Evolutionary conservation across 495 filamentous ascomycete genomes (phyloP), one percentile per base, ranked within the genome.

Genomic region (Halenospora varia): DNA sequence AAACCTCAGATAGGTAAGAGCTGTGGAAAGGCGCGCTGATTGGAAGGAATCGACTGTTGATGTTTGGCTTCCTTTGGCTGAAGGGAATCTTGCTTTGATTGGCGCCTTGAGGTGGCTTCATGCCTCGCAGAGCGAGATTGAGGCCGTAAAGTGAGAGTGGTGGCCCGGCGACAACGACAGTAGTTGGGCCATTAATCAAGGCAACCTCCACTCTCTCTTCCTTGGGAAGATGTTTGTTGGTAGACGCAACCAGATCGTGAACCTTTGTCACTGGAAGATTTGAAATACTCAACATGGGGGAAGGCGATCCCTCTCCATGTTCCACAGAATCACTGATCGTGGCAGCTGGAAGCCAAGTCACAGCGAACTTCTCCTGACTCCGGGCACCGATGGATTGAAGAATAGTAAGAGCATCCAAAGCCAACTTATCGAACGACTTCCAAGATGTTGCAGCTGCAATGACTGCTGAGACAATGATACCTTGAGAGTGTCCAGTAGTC

Each of bases 21-120:
- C 93, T 97, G 73, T 97, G 93, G 76, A 97, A 97, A 8, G 93
- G 94, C 3, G 93, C 88, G 1, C 91, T 95, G 70, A 97, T 97
- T 25, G 93, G 93, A 47, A 97, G 75, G 77, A 97, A 97, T 50
- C 91, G 86, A 73, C 95, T 95, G 51, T 89, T 88, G 63, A 97
- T 96, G 61, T 90, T 88, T 52, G 93, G 75, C 74, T 97, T 97
- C 47, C 93, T 84, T 71, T 97, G 82, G 0, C 90, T 96, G 75
- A 88, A 92, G 3, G 93, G 93, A 39, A 96, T 86, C 51, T 90
- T 83, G 60, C 89, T 93, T 75, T 97, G 93, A 66, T 97, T 93
- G 35, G 96, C 77, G 25, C 92, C 92, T 22, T 91, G 96, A 0
- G 92, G 84, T 9, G 93, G 92, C 73, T 95, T 97, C 64, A 94